Evolutionary conservation across 352 stramenopile species (phyloP), one percentile per base, ranked within the genome.

Genomic region (Phytophthora nicotianae): DNA sequence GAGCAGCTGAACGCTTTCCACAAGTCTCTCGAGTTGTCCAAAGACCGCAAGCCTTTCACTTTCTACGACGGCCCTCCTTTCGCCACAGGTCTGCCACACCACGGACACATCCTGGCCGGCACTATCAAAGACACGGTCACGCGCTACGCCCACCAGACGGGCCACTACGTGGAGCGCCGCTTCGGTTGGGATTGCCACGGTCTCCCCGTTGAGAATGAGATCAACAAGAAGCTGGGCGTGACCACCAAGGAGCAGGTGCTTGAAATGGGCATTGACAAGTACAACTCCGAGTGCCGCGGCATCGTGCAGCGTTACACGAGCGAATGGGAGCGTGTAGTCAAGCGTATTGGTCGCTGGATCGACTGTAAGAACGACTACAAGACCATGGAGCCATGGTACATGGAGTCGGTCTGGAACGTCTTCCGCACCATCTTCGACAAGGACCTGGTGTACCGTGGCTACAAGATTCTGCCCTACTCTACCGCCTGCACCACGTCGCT

Each of bases 301-400:
- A 99, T 99, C 69, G 97, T 99, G 16, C 96, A 91, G 55, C 82
- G 97, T 23, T 99, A 99, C 82, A 99, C 95, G 10, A 96, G 94
- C 66, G 97, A 99, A 86, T 99, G 98, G 98, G 96, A 99, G 77
- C 79, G 74, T 20, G 98, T 97, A 29, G 96, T 99, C 19, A 99
- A 96, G 65, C 88, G 98, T 58, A 90, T 99, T 53, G 98, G 98
- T 14, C 86, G 98, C 46, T 99, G 98, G 98, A 99, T 99, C 74
- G 98, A 99, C 80, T 99, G 98, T 76, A 73, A 99, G 74, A 99
- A 99, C 81, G 98, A 99, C 82, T 99, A 99, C 85, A 99, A 99
- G 82, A 99, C 98, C 13, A 99, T 99, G 96, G 97, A 99, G 77
- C 91, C 97, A 5, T 97, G 86, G 67, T 99, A 99, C 88, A 99